These are phyloP conservation scores for Cruciata laevipes DNA, from an alignment of 257 asterid genomes.

Conservation along the genomic window DNA sequence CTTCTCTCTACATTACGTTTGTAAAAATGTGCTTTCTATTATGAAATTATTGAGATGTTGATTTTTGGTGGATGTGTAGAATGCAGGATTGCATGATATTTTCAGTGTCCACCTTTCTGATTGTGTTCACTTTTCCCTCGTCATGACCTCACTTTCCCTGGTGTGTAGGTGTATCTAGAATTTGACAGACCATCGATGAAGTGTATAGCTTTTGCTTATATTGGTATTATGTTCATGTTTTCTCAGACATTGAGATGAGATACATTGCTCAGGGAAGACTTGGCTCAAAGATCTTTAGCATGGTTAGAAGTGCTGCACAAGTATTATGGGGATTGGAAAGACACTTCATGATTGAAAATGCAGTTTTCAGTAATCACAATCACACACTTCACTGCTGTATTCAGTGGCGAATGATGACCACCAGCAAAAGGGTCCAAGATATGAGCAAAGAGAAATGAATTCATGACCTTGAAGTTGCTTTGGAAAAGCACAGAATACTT, in stretches of 20 bases:
- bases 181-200: background rate
- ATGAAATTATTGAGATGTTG: background rate
- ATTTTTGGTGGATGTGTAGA: background rate
- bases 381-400: background rate
- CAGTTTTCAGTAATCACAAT: background rate
- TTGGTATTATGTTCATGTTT: background rate
- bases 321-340: background rate
- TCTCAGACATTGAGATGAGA: background rate
- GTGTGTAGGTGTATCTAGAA: background rate
- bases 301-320: conserved; percentile 2
- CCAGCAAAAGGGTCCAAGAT: conserved; percentile 88
- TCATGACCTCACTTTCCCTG: background rate
- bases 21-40: background rate
- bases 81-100: background rate
- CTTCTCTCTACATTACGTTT: background rate
- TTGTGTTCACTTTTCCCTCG: background rate
- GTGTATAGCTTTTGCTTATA: background rate
- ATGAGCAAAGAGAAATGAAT: conserved; percentile 79
- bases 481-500: conserved; percentile 60
- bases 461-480: conserved; percentile 61
- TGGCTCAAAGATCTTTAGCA: background rate
- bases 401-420: conserved; percentile 66
- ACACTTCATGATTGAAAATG: background rate
- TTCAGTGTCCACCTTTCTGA: no score
- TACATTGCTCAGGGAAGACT: background rate